These are phyloP conservation scores for Xylariaceae sp. DNA, from an alignment of 2,329 filamentous ascomycete genomes.

Conservation along the genomic window DNA sequence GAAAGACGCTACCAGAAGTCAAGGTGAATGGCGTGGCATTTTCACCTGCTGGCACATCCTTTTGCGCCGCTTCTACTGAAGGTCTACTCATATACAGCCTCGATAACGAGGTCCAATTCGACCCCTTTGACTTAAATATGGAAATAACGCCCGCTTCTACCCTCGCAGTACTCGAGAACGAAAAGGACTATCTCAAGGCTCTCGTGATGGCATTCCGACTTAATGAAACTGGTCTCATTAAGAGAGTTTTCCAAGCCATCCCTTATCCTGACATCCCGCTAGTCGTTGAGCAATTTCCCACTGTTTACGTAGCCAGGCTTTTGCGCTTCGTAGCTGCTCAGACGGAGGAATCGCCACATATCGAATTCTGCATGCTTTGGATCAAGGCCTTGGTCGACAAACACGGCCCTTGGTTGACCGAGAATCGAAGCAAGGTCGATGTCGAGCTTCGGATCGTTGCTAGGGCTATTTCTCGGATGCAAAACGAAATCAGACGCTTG, in stretches of 20 bases:
- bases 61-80: slow-evolving; percentile 93
- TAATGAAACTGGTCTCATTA: slow-evolving; percentile 77
- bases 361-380: slow-evolving; percentile 94
- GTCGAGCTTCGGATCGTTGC: slow-evolving; percentile 80
- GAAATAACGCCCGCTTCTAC: slow-evolving; percentile 87
- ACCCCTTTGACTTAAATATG: slow-evolving; percentile 94
- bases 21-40: slow-evolving; percentile 82
- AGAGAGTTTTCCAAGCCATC: slow-evolving; percentile 78
- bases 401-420: slow-evolving; percentile 81
- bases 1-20: slow-evolving; percentile 75
- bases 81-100: slow-evolving; percentile 90
- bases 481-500: slow-evolving; percentile 74
- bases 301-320: slow-evolving; percentile 79
- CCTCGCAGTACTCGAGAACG: slow-evolving; percentile 60
- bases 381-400: slow-evolving; percentile 76
- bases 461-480: slow-evolving; percentile 73
- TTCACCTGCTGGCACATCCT: slow-evolving; percentile 80
- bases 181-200: slow-evolving; percentile 83
- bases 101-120: slow-evolving; percentile 79
- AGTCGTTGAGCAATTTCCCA: slow-evolving; percentile 73
- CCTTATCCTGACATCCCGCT: slow-evolving; percentile 71
- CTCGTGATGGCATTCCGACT: slow-evolving; percentile 96
- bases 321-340: slow-evolving; percentile 84
- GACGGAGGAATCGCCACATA: slow-evolving; percentile 83
- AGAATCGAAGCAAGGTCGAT: slow-evolving; percentile 73